phyloP scores from a whole-genome alignment of 2,329 filamentous ascomycete genomes.

The Xylaria sp. region DNA sequence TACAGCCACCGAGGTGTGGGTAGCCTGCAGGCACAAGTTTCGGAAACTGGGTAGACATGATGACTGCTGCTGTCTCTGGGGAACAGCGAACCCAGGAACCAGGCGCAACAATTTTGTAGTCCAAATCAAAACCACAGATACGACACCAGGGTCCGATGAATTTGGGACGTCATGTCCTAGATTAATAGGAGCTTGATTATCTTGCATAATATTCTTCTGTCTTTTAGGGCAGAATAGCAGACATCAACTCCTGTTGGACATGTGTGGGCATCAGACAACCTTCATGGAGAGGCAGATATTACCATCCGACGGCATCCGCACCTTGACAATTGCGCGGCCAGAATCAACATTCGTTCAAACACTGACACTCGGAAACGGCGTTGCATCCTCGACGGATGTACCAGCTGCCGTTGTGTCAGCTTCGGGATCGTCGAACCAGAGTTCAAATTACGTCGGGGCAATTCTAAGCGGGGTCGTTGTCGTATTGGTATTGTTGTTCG shows the following conservation, averaged over 20 bases:
- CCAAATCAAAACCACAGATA: conserved; percentile 1
- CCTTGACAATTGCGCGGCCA: conserved; percentile 40
- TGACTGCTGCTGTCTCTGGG: not conserved
- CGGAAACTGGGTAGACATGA: conserved; percentile 2
- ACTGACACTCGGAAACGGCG: conserved; percentile 42
- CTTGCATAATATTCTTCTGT: not conserved
- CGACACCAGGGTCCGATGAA: not conserved
- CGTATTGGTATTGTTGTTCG: conserved; percentile 39
- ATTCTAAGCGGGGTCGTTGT: conserved; percentile 45
- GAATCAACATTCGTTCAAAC: conserved; percentile 41
- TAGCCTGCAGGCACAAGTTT: conserved; percentile 26
- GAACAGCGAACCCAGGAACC: not conserved
- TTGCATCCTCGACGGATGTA: conserved; percentile 33
- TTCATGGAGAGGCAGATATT: conserved; percentile 1
- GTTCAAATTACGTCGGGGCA: conserved; percentile 39
- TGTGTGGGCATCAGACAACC: conserved; percentile 7
- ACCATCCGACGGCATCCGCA: conserved; percentile 35
- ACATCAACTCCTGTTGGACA: not conserved
- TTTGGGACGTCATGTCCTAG: not conserved
- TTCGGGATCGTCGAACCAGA: conserved; percentile 25
- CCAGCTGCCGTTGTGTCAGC: conserved; percentile 36
- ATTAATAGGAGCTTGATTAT: not conserved
- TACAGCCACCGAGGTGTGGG: not conserved
- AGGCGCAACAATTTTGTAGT: conserved; percentile 7
- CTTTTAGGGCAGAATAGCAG: not conserved